These are phyloP conservation scores for Panaeolus cyanescens DNA, from an alignment of 768 basidiomycete genomes.

Conservation along the genomic window DNA sequence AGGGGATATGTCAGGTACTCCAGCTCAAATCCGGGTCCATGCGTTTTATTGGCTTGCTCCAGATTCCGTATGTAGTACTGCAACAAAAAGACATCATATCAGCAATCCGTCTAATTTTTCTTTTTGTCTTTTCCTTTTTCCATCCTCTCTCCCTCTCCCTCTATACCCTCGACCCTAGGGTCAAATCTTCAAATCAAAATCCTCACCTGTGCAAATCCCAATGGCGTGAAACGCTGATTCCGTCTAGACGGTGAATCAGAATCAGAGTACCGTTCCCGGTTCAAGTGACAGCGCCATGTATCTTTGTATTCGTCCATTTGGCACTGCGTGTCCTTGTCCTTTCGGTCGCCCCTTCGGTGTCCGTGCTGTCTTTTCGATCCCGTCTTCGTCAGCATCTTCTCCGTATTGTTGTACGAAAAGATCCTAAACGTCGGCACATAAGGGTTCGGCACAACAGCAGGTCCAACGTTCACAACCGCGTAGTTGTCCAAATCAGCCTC, in stretches of 20 bases:
- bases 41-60: conserved; percentile 43
- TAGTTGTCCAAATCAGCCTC: conserved; percentile 64
- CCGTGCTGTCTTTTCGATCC: conserved; percentile 46
- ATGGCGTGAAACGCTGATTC: conserved; percentile 70
- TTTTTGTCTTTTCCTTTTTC: conserved; percentile 1
- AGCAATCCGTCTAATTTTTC: conserved; percentile 6
- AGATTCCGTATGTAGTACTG: conserved; percentile 73
- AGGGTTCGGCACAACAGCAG: conserved; percentile 85
- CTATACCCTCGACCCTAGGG: background rate
- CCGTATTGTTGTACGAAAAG: conserved; percentile 79
- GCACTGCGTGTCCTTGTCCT: conserved; percentile 48
- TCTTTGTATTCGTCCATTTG: conserved; percentile 51
- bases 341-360: conserved; percentile 47
- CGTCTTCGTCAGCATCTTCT: conserved; percentile 21
- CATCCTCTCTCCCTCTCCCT: background rate
- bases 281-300: conserved; percentile 65
- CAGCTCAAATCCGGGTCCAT: conserved; percentile 65
- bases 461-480: conserved; percentile 76
- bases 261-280: conserved; percentile 63
- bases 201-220: conserved; percentile 86
- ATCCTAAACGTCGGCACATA: conserved; percentile 82
- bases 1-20: conserved; percentile 75
- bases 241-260: conserved; percentile 66
- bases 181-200: background rate
- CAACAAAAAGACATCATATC: conserved; percentile 6